Conservation (phyloP, 306 rosid genomes). For the Biancaea sappan region DNA sequence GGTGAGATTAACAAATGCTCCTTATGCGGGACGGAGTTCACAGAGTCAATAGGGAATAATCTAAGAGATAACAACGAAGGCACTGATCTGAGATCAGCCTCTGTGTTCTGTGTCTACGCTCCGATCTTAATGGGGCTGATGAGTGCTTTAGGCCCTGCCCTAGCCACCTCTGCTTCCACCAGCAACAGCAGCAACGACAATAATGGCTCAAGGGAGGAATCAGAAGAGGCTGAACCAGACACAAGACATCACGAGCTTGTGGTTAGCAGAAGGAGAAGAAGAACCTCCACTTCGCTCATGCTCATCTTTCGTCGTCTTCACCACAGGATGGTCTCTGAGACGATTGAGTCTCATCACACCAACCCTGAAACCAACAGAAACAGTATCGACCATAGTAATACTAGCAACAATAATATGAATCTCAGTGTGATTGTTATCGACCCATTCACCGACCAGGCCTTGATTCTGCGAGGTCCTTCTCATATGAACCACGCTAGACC, state of each 20-base stretch:
- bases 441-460: constrained; percentile 39
- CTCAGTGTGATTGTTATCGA: constrained; percentile 37
- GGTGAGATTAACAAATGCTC: constrained; percentile 47
- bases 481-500: constrained; percentile 34
- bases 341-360: constrained; percentile 4
- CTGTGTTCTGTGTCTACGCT: constrained; percentile 44
- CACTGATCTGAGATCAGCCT: constrained; percentile 42
- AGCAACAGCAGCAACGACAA: constrained; percentile 12
- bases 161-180: constrained; percentile 31
- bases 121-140: constrained; percentile 48
- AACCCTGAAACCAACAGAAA: constrained; percentile 32
- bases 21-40: constrained; percentile 40
- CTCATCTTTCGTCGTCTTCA: constrained; percentile 34
- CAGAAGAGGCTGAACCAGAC: constrained; percentile 32
- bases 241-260: constrained; percentile 31
- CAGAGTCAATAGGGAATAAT: constrained; percentile 37
- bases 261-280: constrained; percentile 38
- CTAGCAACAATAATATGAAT: not conserved
- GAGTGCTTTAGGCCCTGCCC: constrained; percentile 43
- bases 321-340: constrained; percentile 37
- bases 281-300: constrained; percentile 37
- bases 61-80: constrained; percentile 30
- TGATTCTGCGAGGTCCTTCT: constrained; percentile 43
- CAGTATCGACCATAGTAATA: not conserved
- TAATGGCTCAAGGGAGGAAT: not conserved